Evolutionary conservation across 2,329 filamentous ascomycete species (phyloP).

Genomic region (Fusarium poae): DNA sequence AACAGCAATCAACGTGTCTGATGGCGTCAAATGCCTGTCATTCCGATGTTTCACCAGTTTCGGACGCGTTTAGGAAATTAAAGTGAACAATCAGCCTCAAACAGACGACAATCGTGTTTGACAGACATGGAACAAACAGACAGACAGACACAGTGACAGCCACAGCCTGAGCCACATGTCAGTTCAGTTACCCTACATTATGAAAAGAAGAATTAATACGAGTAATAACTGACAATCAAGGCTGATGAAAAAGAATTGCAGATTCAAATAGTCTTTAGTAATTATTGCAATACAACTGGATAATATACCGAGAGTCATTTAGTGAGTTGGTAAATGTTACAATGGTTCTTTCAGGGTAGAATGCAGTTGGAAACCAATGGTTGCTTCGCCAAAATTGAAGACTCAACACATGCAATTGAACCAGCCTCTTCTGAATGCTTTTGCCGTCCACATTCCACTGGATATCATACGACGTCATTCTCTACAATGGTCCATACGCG

Average conservation of each 20-base stretch:
- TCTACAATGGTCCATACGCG: background rate
- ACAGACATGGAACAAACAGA: too few relatives aligned
- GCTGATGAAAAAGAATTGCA: background rate
- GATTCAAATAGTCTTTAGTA: background rate
- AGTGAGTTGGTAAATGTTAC: background rate
- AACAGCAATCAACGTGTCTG: accelerated
- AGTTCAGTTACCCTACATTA: background rate
- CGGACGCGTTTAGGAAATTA: background rate
- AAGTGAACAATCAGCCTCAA: background rate
- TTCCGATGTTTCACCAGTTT: background rate
- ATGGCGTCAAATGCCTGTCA: accelerated
- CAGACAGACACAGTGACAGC: background rate
- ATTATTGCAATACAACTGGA: background rate
- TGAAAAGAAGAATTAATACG: accelerated
- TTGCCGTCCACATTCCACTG: background rate
- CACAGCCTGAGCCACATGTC: background rate
- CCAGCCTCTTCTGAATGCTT: background rate
- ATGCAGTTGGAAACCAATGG: too few relatives aligned
- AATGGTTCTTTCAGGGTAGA: too few relatives aligned
- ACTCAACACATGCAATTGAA: too few relatives aligned
- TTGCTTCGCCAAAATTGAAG: too few relatives aligned
- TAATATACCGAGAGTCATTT: accelerated
- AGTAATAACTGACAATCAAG: accelerated
- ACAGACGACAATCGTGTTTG: background rate
- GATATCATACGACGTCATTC: background rate